Conservation (phyloP, 768 basidiomycete genomes). For the Leucosporidium yakuticum region DNA sequence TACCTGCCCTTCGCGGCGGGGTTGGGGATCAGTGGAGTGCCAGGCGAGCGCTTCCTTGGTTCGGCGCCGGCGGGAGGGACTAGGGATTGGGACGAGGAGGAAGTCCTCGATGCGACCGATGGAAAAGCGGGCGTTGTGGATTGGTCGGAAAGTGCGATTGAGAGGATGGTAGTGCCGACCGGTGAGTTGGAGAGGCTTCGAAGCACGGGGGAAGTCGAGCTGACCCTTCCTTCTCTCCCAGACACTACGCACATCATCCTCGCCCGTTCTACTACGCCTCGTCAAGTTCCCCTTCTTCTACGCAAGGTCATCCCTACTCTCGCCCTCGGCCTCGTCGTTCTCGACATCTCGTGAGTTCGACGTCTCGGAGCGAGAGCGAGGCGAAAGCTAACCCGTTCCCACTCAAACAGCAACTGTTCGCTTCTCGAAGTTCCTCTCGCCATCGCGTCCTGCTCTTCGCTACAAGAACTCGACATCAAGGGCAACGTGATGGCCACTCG, state of each 20-base stretch:
- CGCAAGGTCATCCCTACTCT: conserved; percentile 63
- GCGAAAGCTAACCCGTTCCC: too few relatives aligned
- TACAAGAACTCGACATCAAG: conserved; percentile 91
- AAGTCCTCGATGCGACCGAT: conserved; percentile 62
- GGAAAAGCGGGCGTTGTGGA: too few relatives aligned
- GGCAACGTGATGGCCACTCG: conserved; percentile 69
- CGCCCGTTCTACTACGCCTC: conserved; percentile 70
- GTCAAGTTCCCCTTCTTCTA: conserved; percentile 69
- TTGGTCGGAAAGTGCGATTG: too few relatives aligned
- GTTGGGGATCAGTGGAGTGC: background rate
- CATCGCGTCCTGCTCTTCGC: conserved; percentile 66
- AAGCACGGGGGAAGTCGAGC: too few relatives aligned
- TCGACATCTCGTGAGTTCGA: conserved; percentile 63
- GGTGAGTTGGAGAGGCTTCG: too few relatives aligned
- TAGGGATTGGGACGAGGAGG: conserved; percentile 59
- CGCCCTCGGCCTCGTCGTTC: conserved; percentile 69
- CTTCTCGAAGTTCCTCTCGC: conserved; percentile 61
- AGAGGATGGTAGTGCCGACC: too few relatives aligned
- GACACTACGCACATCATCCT: conserved; percentile 92
- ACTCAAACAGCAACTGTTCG: conserved; percentile 48
- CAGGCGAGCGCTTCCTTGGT: background rate
- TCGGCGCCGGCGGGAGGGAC: background rate
- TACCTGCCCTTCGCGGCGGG: background rate
- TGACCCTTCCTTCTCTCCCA: conserved; percentile 40
- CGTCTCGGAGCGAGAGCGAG: background rate